Conservation (phyloP, 306 rosid species). For the Quercus engelmannii region DNA sequence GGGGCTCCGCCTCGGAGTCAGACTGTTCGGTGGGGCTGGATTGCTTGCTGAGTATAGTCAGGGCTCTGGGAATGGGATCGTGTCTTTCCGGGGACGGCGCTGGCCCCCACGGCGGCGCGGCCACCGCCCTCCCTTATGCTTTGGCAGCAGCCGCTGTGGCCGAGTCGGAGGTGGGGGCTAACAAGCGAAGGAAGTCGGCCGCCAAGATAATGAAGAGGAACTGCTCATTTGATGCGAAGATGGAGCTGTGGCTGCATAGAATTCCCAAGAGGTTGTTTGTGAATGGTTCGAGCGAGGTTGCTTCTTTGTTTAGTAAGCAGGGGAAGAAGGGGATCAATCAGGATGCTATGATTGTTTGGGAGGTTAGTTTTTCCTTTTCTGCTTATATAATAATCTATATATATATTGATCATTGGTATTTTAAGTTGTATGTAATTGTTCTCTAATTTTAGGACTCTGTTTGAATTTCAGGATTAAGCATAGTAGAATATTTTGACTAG, state of each 20-base stretch:
- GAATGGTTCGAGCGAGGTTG: slow-evolving; percentile 57
- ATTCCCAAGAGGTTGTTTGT: slow-evolving; percentile 58
- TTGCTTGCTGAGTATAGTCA: slow-evolving; percentile 72
- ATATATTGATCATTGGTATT: no score
- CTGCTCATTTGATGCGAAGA: slow-evolving; percentile 26
- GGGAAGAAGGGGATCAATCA: slow-evolving; percentile 79
- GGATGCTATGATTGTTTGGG: slow-evolving; percentile 92
- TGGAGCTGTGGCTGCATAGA: slow-evolving; percentile 49
- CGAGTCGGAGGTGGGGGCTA: slow-evolving; percentile 30
- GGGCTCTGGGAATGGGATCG: slow-evolving; percentile 96
- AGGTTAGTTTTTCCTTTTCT: slow-evolving; percentile 40
- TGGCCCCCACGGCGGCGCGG: neutral
- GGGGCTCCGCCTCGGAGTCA: slow-evolving; percentile 45
- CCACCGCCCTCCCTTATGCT: slow-evolving; percentile 33
- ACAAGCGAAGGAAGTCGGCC: slow-evolving; percentile 31
- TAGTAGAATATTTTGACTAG: no score
- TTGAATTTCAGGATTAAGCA: no score
- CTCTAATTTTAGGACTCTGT: no score
- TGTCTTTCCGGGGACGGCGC: slow-evolving; percentile 41
- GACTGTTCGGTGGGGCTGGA: slow-evolving; percentile 76
- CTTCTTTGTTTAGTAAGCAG: slow-evolving; percentile 61
- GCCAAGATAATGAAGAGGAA: slow-evolving; percentile 32
- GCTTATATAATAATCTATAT: no score
- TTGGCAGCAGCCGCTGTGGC: neutral
- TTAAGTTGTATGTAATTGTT: no score